Evolutionary conservation across 768 basidiomycete species (phyloP), one percentile per base, ranked within the genome.

Genomic region (Trametes elegans): DNA sequence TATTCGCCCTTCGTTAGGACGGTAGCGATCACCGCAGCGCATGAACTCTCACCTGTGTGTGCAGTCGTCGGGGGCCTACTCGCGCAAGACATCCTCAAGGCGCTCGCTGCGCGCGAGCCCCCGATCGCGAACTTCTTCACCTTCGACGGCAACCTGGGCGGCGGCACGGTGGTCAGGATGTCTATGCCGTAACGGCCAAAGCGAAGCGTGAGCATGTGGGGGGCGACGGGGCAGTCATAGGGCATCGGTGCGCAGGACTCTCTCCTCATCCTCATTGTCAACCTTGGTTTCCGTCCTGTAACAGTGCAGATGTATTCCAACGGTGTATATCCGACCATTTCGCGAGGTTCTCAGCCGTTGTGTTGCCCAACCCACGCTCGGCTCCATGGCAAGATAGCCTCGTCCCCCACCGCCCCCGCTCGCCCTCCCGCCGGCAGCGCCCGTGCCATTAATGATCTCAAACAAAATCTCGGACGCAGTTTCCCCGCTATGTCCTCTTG

Each of bases 41-140:
- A 88, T 68, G 93, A 96, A 67, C 92, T 98, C 73, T 88, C 93
- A 0, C 93, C 97, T 0, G 86, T 93, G 1, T 92, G 93, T 67
- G 97, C 97, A 1, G 89, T 99, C 31, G 79, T 99, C 34, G 97
- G 97, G 24, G 97, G 97, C 21, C 82, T 98, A 73, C 74, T 98
- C 13, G 95, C 87, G 1, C 97, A 98, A 69, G 97, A 99, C 68
- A 87, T 98, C 47, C 76, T 99, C 35, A 94, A 97, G 68, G 84
- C 92, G 0, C 78, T 98, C 34, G 89, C 87, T 51, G 91, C 87
- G 52, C 87, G 93, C 46, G 97, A 98, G 64, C 83, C 90, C 24
- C 96, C 96, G 4, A 88, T 97, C 59, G 88, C 90, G 47, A 99
- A 99, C 70, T 87, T 97, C 58, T 87, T 95, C 59, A 78, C 84